Base-by-base conservation (phyloP, 352 stramenopile species). In the Phytophthora tubulina region DNA sequence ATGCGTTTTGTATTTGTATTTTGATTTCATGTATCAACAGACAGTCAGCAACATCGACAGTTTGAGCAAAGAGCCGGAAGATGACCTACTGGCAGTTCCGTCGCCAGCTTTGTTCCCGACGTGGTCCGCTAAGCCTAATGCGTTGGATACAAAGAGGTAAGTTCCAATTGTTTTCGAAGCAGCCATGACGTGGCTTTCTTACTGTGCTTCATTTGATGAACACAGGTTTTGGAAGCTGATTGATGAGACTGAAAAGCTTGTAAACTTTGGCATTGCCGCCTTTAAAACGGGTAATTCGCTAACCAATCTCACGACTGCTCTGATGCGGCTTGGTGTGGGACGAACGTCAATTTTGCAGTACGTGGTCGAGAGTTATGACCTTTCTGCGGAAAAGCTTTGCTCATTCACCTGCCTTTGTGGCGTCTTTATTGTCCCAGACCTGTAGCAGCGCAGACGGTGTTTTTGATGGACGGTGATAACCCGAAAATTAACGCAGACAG, bases 211-310 rank as follows among this genome's bases (percentile, higher is more conserved):
- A 42, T 42, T 56, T 41, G 4, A 27, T 3, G 1, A 41, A 44
- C 21, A 5, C 53, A 92, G 84, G 31, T 82, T 93, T 52, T 93
- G 82, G 84, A 87, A 89, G 61, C 62, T 94, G 30, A 79, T 94
- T 35, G 72, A 91, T 64, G 71, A 81, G 30, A 76, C 83, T 7
- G 86, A 94, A 65, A 85, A 79, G 6, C 61, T 92, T 13, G 76
- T 91, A 39, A 91, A 90, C 52, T 94, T 94, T 67, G 80, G 81
- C 31, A 83, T 88, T 60, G 57, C 67, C n/a, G 74, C 73, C 0
- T 76, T 93, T 39, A 78, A 86, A 71, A 79, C 67, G 6, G 78
- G 79, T 33, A 73, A 66, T 45, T 64, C 70, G 15, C 57, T 93
- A 6, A 82, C 70, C 15, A 81, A 75, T 51, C 54, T 91, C 30